Evolutionary conservation across 1,139 yeast species (phyloP).

Genomic region (Debaryomyces singareniensis): DNA sequence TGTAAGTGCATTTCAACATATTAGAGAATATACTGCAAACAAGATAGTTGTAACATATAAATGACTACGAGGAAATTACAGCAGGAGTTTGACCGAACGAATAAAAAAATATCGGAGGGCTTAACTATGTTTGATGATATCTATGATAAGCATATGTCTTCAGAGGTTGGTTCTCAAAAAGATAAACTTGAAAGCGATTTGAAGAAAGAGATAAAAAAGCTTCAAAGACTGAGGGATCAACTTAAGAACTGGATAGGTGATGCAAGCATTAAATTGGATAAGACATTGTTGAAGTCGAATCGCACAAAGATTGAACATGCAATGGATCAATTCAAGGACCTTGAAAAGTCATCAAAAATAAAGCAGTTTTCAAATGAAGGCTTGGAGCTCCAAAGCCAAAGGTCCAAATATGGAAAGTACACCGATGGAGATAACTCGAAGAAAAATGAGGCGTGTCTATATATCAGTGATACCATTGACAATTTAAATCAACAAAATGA

Average conservation of each 20-base stretch:
- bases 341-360: conserved; percentile 90
- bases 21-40: too few species aligned
- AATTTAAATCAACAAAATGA: conserved; percentile 82
- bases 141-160: conserved; percentile 76
- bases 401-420: conserved; percentile 22
- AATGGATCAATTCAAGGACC: conserved; percentile 95
- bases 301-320: conserved; percentile 82
- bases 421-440: conserved; percentile 74
- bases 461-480: conserved; percentile 69
- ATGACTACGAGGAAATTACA: conserved; percentile 47
- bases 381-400: conserved; percentile 55
- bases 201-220: conserved; percentile 91
- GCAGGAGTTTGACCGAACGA: conserved; percentile 89
- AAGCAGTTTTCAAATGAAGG: conserved; percentile 97
- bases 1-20: too few species aligned
- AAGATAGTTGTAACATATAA: too few species aligned
- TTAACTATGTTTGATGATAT: conserved; percentile 78
- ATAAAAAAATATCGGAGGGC: conserved; percentile 95
- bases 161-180: conserved; percentile 84
- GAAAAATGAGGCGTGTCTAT: conserved; percentile 68
- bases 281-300: conserved; percentile 64
- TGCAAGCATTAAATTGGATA: conserved; percentile 87
- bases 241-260: conserved; percentile 94
- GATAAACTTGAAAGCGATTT: conserved; percentile 91
- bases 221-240: conserved; percentile 92